These are phyloP conservation scores for Fabrea salina DNA, from an alignment of 169 alveolate genomes.

Conservation along the genomic window DNA sequence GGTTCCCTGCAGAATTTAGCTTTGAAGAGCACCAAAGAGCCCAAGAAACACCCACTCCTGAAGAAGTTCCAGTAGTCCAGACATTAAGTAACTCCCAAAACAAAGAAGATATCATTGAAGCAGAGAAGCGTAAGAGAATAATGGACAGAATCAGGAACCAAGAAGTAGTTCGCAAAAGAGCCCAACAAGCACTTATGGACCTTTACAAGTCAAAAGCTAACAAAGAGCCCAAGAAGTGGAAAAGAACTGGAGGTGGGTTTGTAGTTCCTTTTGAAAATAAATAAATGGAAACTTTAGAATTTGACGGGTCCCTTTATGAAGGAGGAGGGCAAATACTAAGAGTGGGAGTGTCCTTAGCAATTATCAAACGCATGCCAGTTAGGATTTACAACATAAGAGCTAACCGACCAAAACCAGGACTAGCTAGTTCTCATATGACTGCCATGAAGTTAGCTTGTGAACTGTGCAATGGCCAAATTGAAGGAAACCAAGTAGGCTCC, in stretches of 20 bases:
- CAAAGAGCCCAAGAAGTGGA: constrained; percentile 28
- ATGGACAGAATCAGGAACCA: background rate
- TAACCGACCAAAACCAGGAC: constrained; percentile 14
- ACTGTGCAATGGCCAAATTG: background rate
- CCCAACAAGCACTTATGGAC: constrained; percentile 21
- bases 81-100: background rate
- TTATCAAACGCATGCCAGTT: background rate
- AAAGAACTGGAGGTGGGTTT: constrained; percentile 47
- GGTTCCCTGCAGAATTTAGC: too few relatives aligned
- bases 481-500: background rate
- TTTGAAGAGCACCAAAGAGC: too few relatives aligned
- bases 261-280: constrained; percentile 27
- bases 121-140: background rate
- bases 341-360: background rate
- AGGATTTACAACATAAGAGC: background rate
- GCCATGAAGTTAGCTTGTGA: background rate
- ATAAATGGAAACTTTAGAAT: background rate
- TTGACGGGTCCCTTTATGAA: constrained; percentile 18
- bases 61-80: too few relatives aligned
- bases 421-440: background rate
- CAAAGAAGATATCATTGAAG: background rate
- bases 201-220: constrained; percentile 25
- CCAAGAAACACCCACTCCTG: too few relatives aligned
- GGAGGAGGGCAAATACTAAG: constrained; percentile 27
- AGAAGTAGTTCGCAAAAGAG: constrained; percentile 13